Conservation (phyloP, 495 filamentous ascomycete genomes). For the Aspergillus heteromorphus region DNA sequence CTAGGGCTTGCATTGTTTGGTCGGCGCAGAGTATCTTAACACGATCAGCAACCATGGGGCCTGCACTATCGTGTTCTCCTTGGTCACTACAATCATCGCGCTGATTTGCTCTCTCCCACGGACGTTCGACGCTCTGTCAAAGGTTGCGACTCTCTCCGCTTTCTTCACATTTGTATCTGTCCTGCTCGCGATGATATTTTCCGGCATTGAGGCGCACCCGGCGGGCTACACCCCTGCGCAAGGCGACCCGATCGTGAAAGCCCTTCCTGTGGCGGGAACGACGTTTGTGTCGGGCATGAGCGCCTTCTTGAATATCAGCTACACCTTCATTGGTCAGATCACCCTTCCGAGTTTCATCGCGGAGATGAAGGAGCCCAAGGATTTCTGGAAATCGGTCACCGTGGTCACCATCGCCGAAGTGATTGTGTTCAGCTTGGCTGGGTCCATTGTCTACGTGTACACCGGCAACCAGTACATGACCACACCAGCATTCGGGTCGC, state of each 20-base stretch:
- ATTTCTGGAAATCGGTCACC: slow-evolving; percentile 87
- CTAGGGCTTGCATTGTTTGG: slow-evolving; percentile 69
- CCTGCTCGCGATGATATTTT: slow-evolving; percentile 71
- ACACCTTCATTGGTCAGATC: slow-evolving; percentile 91
- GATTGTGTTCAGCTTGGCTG: slow-evolving; percentile 73
- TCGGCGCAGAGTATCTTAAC: slow-evolving; percentile 78
- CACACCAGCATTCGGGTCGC: slow-evolving; percentile 74
- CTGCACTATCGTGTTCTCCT: slow-evolving; percentile 69
- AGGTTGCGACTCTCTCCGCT: slow-evolving; percentile 68
- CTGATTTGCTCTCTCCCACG: slow-evolving; percentile 73
- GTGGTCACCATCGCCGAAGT: slow-evolving; percentile 81
- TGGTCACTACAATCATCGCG: slow-evolving; percentile 64
- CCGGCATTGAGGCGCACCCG: slow-evolving; percentile 65
- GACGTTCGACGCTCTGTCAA: slow-evolving; percentile 73
- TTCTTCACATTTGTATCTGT: slow-evolving; percentile 85
- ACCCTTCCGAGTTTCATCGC: slow-evolving; percentile 88
- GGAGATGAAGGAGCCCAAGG: slow-evolving; percentile 79
- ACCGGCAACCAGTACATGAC: slow-evolving; percentile 81
- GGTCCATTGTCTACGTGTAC: slow-evolving; percentile 70
- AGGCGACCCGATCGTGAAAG: slow-evolving; percentile 58
- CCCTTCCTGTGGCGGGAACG: slow-evolving; percentile 61
- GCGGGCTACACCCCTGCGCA: slow-evolving; percentile 49
- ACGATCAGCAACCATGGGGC: slow-evolving; percentile 64
- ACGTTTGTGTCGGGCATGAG: slow-evolving; percentile 73
- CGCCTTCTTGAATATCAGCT: slow-evolving; percentile 85